Evolutionary conservation across 192 early-diverging fungal genomes (phyloP).

Genomic region (Coemansia sp.): DNA sequence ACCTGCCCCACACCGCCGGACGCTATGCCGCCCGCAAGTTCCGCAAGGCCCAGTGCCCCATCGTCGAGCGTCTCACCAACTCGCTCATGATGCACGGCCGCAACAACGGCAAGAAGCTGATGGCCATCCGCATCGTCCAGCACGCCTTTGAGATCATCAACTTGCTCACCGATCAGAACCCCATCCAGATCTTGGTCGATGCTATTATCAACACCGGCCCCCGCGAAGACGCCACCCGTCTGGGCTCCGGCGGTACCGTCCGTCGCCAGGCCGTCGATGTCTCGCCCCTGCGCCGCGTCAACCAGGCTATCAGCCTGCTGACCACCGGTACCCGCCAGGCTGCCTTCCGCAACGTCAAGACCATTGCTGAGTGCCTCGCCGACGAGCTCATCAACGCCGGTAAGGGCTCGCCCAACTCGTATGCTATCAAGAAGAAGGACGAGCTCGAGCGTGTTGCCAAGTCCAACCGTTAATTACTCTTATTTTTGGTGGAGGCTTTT

Average conservation of each 20-base stretch:
- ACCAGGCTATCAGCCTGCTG: slow-evolving; percentile 91
- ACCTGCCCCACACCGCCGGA: slow-evolving; percentile 98
- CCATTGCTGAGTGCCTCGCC: slow-evolving; percentile 98
- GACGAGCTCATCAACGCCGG: slow-evolving; percentile 99
- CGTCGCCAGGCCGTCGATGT: slow-evolving; percentile 99
- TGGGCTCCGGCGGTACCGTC: slow-evolving; percentile 95
- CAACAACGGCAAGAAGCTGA: slow-evolving; percentile 99
- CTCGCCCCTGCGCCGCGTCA: slow-evolving; percentile 95
- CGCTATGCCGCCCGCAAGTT: slow-evolving; percentile 96
- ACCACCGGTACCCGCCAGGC: slow-evolving; percentile 97
- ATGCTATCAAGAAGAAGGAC: slow-evolving; percentile 99
- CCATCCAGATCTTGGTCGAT: slow-evolving; percentile 96
- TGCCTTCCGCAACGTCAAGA: slow-evolving; percentile 99
- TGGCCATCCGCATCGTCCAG: slow-evolving; percentile 98
- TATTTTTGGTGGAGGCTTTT: neutral
- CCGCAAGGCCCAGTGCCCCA: slow-evolving; percentile 98
- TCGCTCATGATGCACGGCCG: slow-evolving; percentile 99
- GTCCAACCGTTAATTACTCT: slow-evolving; percentile 53
- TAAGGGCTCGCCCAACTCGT: slow-evolving; percentile 98
- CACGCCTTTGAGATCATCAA: slow-evolving; percentile 99
- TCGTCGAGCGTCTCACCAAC: slow-evolving; percentile 97
- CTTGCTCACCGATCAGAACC: slow-evolving; percentile 97
- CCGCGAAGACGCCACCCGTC: slow-evolving; percentile 98
- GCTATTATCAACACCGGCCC: slow-evolving; percentile 99
- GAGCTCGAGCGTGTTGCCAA: slow-evolving; percentile 76